These are phyloP conservation scores for Bothia castanella DNA, from an alignment of 1,284 basidiomycete species.

Conservation along the genomic window DNA sequence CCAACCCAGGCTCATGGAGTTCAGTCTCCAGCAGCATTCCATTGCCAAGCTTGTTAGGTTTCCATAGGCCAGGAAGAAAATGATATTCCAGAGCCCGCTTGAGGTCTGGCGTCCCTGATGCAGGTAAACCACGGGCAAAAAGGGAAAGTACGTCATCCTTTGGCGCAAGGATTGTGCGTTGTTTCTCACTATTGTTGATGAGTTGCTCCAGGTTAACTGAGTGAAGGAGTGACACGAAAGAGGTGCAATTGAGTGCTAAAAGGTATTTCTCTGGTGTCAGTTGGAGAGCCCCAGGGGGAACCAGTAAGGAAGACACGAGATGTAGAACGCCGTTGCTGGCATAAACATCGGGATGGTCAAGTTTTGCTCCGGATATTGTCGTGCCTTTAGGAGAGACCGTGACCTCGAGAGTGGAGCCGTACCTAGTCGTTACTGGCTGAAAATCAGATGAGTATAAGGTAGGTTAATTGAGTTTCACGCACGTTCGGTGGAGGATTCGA, in stretches of 20 bases:
- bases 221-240: conserved; percentile 85
- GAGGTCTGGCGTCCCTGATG: conserved; percentile 62
- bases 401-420: conserved; percentile 66
- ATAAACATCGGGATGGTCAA: conserved; percentile 77
- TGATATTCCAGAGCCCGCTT: conserved; percentile 76
- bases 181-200: conserved; percentile 70
- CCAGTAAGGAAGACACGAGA: conserved; percentile 77
- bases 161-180: conserved; percentile 85
- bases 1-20: conserved; percentile 64
- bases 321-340: conserved; percentile 96
- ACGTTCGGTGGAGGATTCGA: conserved; percentile 54
- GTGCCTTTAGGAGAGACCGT: conserved; percentile 50
- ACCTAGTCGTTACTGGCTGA: conserved; percentile 61
- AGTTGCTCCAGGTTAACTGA: conserved; percentile 74
- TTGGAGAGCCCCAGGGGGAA: conserved; percentile 73
- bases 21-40: conserved; percentile 79
- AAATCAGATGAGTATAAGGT: conserved; percentile 17
- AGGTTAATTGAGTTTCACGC: conserved; percentile 29
- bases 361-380: conserved; percentile 60
- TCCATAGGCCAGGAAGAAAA: conserved; percentile 78
- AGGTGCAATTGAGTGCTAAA: conserved; percentile 83
- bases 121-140: conserved; percentile 55
- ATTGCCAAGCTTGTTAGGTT: conserved; percentile 63
- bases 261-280: conserved; percentile 93
- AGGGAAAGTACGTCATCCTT: conserved; percentile 78